Base-by-base conservation (phyloP, 768 basidiomycete genomes). In the Collybiopsis luxurians region DNA sequence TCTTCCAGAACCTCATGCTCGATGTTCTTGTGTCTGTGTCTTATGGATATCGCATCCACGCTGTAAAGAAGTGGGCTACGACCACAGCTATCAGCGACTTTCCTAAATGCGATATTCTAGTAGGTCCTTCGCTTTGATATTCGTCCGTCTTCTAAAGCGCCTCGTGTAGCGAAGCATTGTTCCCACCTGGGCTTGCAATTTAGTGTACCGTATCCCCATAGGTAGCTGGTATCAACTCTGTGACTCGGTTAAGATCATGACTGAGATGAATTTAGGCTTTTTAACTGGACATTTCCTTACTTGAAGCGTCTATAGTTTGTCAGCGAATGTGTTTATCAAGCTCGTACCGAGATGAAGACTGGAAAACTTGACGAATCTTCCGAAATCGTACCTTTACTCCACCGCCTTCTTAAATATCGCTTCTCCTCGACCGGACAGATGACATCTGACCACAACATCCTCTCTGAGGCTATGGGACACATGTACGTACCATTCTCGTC, bases 391-490 rank as follows among this genome's bases (percentile, higher is more conserved):
- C 78, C 87, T 1, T 70, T 91, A 68, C 77, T 90, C 17, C 82
- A 86, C 55, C 83, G 89, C 24, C 84, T 91, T 58, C 75, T 90
- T 43, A 76, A 79, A 58, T 77, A 87, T 71, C 79, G 77, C 40
- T 82, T 86, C 53, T 68, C 75, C 19, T 65, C 69, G 17, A 77
- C 70, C 28, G 61, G 70, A 19, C 73, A 81, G 58, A 70, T 73
- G 42, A 83, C 87, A 77, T 79, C 86, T 59, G 88, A 89, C 61
- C 79, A 80, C 58, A 82, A 90, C 65, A 82, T 90, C 61, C 85
- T 91, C 63, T 89, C 89, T n/a, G 89, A 91, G 69, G 77, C 82
- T 61, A 90, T 91, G 85, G 89, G 87, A 15, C 89, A 91, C 63
- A 71, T 89, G n/a, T n/a, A n/a, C n/a, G n/a, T n/a, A n/a, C n/a